A percentile compares a stretch with the other conserved stretches of the same genome.
Evolutionary conservation across 306 rosid species (phyloP).

Genomic region (Citrullus amarus): DNA sequence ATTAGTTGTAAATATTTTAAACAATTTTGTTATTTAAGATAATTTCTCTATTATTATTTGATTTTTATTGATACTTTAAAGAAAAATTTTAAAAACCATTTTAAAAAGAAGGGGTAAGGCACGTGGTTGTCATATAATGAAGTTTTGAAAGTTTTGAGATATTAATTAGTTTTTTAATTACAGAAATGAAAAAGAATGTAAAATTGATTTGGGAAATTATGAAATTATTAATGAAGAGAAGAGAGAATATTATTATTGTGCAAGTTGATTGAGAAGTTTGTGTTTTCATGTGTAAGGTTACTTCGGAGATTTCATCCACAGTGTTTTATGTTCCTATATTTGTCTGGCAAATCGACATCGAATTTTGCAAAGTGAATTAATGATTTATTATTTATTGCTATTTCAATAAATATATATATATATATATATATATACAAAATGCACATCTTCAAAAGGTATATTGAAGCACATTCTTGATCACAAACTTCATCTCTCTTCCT

Average conservation of each 20-base stretch:
- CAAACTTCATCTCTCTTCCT: neutral
- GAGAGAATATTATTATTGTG: neutral
- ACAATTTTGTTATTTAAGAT: no score
- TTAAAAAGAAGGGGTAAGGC: no score
- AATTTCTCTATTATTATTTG: no score
- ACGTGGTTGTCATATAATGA: no score
- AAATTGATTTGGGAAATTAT: neutral
- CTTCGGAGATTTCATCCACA: neutral
- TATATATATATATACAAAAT: neutral
- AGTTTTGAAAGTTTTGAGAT: no score
- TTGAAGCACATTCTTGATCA: neutral
- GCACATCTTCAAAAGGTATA: neutral
- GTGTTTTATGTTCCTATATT: neutral
- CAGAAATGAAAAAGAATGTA: no score
- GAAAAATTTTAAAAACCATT: no score
- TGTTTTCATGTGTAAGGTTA: neutral
- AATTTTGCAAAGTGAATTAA: neutral
- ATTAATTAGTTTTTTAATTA: no score
- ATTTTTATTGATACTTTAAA: no score
- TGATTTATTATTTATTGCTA: neutral
- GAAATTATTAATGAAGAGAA: neutral
- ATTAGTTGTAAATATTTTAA: no score
- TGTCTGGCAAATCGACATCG: conserved; percentile 6
- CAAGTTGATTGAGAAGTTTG: neutral
- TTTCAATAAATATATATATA: neutral